Evolutionary conservation across 2,329 filamentous ascomycete species (phyloP).

Genomic region (Cladosporium sp.): DNA sequence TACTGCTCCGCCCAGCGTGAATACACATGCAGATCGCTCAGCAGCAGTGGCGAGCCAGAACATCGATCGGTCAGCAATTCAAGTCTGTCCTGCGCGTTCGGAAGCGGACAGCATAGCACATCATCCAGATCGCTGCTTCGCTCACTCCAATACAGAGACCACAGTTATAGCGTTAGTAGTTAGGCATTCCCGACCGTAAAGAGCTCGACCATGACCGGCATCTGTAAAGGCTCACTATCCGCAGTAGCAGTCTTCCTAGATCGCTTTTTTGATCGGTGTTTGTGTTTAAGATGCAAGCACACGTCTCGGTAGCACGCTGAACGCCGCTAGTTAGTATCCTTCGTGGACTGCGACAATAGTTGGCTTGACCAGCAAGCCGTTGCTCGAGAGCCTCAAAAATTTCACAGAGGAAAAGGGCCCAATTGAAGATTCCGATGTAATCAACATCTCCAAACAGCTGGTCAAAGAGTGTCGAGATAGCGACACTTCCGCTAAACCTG

Average conservation of each 20-base stretch:
- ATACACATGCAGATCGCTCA: too few species aligned
- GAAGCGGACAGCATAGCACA: too few species aligned
- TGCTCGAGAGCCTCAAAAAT: neutral
- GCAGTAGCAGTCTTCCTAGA: slow-evolving; percentile 27
- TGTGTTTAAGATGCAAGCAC: neutral
- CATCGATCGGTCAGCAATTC: too few species aligned
- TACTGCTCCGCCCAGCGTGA: too few species aligned
- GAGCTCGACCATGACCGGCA: slow-evolving; percentile 22
- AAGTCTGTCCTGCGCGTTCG: too few species aligned
- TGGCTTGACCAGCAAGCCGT: neutral
- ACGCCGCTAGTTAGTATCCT: neutral
- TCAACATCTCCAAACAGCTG: too few species aligned
- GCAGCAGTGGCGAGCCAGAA: too few species aligned
- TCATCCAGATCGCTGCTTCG: neutral
- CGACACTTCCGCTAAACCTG: too few species aligned
- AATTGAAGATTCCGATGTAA: too few species aligned
- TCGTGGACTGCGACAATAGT: neutral
- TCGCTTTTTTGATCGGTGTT: slow-evolving; percentile 50
- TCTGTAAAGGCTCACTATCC: slow-evolving; percentile 28
- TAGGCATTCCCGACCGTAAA: slow-evolving; percentile 21
- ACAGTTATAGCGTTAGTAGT: slow-evolving; percentile 20
- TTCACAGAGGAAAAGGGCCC: neutral
- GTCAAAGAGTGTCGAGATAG: too few species aligned
- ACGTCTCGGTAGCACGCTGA: neutral
- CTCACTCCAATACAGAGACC: neutral